phyloP scores from a whole-genome alignment of 208 protist genomes.

The Trypanosoma rangeli region DNA sequence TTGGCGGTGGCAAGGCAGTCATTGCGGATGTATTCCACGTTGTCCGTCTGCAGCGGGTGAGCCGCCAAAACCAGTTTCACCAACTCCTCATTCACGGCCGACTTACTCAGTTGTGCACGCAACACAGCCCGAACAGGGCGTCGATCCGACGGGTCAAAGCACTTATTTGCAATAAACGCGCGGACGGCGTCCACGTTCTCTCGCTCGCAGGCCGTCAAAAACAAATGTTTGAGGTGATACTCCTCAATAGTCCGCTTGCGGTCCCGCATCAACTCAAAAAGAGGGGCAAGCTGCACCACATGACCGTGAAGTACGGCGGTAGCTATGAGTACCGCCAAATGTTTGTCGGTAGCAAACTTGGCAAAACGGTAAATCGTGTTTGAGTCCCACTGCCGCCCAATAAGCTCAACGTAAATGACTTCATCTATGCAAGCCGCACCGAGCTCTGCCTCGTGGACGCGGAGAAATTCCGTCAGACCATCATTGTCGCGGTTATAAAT shows the following conservation, averaged over 20 bases:
- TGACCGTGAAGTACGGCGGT: slow-evolving; percentile 57
- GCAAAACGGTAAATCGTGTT: slow-evolving; percentile 51
- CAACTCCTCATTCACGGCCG: slow-evolving; percentile 44
- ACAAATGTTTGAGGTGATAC: slow-evolving; percentile 68
- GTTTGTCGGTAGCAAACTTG: slow-evolving; percentile 57
- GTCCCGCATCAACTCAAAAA: slow-evolving; percentile 66
- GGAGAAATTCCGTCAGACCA: slow-evolving; percentile 39
- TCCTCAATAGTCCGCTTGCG: slow-evolving; percentile 38
- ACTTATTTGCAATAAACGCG: slow-evolving; percentile 58
- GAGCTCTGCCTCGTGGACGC: slow-evolving; percentile 36
- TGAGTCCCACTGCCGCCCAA: slow-evolving; percentile 51
- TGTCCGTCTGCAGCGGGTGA: slow-evolving; percentile 41
- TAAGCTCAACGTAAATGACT: slow-evolving; percentile 61
- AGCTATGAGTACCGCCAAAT: slow-evolving; percentile 63
- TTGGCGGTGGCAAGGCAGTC: slow-evolving; percentile 40
- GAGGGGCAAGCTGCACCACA: slow-evolving; percentile 40
- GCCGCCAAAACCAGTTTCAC: slow-evolving; percentile 47
- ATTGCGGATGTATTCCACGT: slow-evolving; percentile 42
- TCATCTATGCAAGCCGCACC: slow-evolving; percentile 35
- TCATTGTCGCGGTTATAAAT: slow-evolving; percentile 60
- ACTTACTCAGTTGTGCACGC: slow-evolving; percentile 46
- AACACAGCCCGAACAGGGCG: slow-evolving; percentile 63
- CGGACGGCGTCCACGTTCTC: slow-evolving; percentile 53
- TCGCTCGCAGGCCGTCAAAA: slow-evolving; percentile 68
- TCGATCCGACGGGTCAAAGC: slow-evolving; percentile 51